Percentiles rank a stretch among this genome's conserved stretches.
Evolutionary conservation across 2,329 filamentous ascomycete genomes (phyloP).

Genomic region (Pyrenophora graminea): DNA sequence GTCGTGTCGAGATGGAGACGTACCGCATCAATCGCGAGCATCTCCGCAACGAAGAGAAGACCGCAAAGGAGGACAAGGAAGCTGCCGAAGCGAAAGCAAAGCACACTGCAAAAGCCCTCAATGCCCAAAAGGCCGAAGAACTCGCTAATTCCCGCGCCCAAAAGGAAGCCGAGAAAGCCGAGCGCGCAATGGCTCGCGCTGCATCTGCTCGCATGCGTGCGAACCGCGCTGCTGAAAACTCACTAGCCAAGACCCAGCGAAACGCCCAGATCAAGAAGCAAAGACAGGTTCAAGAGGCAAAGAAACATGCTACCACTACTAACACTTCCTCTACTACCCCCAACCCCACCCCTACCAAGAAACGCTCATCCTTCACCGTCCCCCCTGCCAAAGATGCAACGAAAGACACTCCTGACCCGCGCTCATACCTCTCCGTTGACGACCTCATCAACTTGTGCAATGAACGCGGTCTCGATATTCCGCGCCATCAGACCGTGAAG

Average conservation of each 20-base stretch:
- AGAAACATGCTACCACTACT: not conserved
- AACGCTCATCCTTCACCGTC: not conserved
- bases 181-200: constrained; percentile 30
- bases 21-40: constrained; percentile 25
- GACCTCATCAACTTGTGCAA: constrained; percentile 33
- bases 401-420: constrained; percentile 27
- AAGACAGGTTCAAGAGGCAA: constrained; percentile 1
- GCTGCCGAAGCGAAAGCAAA: constrained; percentile 21
- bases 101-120: constrained; percentile 20
- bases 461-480: constrained; percentile 19
- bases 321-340: not conserved
- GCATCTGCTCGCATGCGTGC: constrained; percentile 23
- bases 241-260: constrained; percentile 18
- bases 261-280: constrained; percentile 25
- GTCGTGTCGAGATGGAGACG: constrained; percentile 36
- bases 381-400: constrained; percentile 15
- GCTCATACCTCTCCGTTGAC: constrained; percentile 23
- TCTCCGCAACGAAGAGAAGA: constrained; percentile 26
- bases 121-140: constrained; percentile 33
- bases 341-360: not conserved
- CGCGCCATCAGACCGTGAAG: constrained; percentile 16
- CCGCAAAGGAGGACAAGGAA: constrained; percentile 20
- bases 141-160: constrained; percentile 19
- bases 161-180: constrained; percentile 22
- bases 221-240: constrained; percentile 21